These are phyloP conservation scores for Daldinia eschscholtzii DNA, from an alignment of 2,329 filamentous ascomycete genomes.

Conservation along the genomic window DNA sequence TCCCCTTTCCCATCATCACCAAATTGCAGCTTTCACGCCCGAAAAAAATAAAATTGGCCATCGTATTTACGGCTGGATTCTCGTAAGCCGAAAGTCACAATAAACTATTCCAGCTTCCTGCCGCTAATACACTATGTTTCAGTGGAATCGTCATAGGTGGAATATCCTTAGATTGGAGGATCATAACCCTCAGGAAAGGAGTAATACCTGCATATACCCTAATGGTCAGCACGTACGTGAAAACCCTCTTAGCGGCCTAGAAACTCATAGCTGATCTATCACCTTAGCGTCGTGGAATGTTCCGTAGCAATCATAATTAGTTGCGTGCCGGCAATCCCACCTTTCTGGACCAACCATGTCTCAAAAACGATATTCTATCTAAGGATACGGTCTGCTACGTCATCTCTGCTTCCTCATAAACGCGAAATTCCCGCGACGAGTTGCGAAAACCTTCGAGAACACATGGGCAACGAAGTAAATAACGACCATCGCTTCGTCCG, in stretches of 20 bases:
- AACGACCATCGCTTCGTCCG: neutral
- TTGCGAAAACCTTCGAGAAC: neutral
- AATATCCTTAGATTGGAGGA: neutral
- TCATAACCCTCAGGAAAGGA: neutral
- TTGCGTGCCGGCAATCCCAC: neutral
- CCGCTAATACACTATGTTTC: neutral
- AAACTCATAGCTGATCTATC: neutral
- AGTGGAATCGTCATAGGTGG: neutral
- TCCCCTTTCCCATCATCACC: neutral
- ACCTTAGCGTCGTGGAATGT: neutral
- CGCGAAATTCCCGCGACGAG: neutral
- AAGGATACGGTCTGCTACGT: neutral
- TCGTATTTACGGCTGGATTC: neutral
- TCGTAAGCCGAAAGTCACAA: neutral
- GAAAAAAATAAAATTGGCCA: conserved; percentile 2
- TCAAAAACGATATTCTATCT: neutral
- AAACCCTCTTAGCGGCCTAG: no score
- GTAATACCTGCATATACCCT: neutral
- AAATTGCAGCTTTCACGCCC: neutral
- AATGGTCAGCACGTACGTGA: neutral
- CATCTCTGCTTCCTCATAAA: neutral
- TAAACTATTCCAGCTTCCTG: neutral
- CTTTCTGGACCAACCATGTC: conserved; percentile 1
- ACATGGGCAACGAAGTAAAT: neutral
- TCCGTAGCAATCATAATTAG: conserved; percentile 4